Evolutionary conservation across 192 early-diverging fungal species (phyloP).

Genomic region (Jimgerdemannia flammicorona): DNA sequence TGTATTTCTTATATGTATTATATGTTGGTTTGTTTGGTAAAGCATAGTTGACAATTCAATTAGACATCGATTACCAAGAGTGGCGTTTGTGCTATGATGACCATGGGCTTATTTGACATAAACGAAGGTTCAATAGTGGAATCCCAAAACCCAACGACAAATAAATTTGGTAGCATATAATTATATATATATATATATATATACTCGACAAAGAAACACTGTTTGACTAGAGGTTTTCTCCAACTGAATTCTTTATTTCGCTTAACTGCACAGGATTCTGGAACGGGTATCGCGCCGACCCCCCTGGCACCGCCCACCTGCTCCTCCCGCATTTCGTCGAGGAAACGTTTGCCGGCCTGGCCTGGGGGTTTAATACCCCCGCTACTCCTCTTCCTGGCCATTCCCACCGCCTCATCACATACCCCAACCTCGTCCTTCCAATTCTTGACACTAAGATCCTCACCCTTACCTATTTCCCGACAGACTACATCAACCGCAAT

Average conservation of each 20-base stretch:
- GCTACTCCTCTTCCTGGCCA: conserved; percentile 7
- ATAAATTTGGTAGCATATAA: no score
- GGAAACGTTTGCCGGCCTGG: conserved; percentile 62
- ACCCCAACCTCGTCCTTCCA: conserved; percentile 18
- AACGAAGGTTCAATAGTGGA: no score
- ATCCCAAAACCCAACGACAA: no score
- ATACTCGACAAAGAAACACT: no score
- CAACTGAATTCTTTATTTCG: conserved; percentile 57
- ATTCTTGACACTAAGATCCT: conserved; percentile 13
- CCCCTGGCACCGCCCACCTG: conserved; percentile 18
- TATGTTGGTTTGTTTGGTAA: no score
- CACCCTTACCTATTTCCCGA: conserved; percentile 16
- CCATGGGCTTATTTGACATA: no score
- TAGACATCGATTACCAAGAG: no score
- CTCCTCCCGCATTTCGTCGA: conserved; percentile 40
- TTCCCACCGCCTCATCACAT: neutral
- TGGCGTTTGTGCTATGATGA: no score
- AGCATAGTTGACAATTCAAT: no score
- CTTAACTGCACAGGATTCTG: conserved; percentile 71
- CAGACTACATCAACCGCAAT: conserved; percentile 2
- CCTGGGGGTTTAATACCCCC: conserved; percentile 40
- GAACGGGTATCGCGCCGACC: conserved; percentile 53
- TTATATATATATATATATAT: no score
- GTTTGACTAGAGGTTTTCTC: conserved; percentile 57
- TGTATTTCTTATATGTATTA: no score